Evolutionary conservation across 495 filamentous ascomycete species (phyloP).

Genomic region (Penicillium coffeae): DNA sequence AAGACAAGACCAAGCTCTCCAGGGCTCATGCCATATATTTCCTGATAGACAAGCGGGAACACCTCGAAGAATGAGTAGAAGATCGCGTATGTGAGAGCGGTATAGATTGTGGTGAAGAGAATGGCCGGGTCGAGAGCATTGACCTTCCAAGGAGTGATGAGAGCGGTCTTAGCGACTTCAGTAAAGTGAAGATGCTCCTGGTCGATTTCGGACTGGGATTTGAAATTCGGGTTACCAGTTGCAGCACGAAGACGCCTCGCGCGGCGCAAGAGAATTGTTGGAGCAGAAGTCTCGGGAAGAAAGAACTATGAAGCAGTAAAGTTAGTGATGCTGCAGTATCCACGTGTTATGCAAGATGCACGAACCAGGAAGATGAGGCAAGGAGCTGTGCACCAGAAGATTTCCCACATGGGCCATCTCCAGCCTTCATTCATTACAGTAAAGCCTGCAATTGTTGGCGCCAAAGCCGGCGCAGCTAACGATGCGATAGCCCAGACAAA

Average conservation of each 20-base stretch:
- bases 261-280: conserved; percentile 43
- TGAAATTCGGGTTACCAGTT: conserved; percentile 32
- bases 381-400: conserved; percentile 47
- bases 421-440: conserved; percentile 41
- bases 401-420: conserved; percentile 45
- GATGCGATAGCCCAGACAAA: neutral
- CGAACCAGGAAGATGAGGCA: conserved; percentile 41
- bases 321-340: too few species aligned
- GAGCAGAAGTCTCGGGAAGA: conserved; percentile 47
- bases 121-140: conserved; percentile 57
- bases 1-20: conserved; percentile 16
- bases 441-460: neutral
- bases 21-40: conserved; percentile 26
- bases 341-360: too few species aligned
- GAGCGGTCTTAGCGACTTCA: neutral
- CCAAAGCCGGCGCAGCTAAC: too few species aligned
- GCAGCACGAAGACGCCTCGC: conserved; percentile 36
- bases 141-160: conserved; percentile 53
- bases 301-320: too few species aligned
- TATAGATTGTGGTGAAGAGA: conserved; percentile 57
- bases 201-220: conserved; percentile 42
- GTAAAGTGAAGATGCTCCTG: conserved; percentile 12
- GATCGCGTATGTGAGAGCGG: conserved; percentile 56
- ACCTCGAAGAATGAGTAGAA: conserved; percentile 53
- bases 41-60: conserved; percentile 29